Conservation (phyloP, 2,329 filamentous ascomycete species). For the Colletotrichum zoysiae region DNA sequence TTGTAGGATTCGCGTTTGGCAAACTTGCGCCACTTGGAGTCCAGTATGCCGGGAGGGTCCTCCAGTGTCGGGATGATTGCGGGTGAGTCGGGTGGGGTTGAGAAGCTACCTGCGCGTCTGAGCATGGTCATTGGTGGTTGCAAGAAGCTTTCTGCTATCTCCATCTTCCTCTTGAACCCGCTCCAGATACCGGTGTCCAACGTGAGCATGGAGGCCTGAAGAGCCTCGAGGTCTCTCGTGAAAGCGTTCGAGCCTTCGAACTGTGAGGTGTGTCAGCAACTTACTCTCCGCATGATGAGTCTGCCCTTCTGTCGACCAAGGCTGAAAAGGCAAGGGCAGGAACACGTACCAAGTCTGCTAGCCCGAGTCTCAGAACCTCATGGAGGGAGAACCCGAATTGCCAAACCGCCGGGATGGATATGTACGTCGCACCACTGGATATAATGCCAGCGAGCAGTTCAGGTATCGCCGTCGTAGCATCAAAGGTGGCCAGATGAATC, state of each 20-base stretch:
- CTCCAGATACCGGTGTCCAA: conserved; percentile 54
- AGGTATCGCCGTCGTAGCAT: conserved; percentile 51
- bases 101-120: conserved; percentile 50
- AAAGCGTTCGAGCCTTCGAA: conserved; percentile 52
- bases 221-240: conserved; percentile 49
- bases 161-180: conserved; percentile 53
- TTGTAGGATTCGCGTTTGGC: conserved; percentile 51
- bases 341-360: conserved; percentile 43
- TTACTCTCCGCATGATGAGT: no score
- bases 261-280: conserved; percentile 37
- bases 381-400: conserved; percentile 57
- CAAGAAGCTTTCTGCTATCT: conserved; percentile 55
- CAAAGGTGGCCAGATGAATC: conserved; percentile 54
- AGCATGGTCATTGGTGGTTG: conserved; percentile 54
- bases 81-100: conserved; percentile 28
- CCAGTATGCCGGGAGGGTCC: conserved; percentile 35
- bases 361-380: conserved; percentile 52
- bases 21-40: conserved; percentile 44
- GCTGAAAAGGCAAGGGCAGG: not conserved
- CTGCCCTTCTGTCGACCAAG: not conserved
- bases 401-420: conserved; percentile 52
- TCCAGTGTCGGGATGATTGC: conserved; percentile 24
- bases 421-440: conserved; percentile 53
- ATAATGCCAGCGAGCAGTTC: conserved; percentile 54
- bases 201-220: conserved; percentile 51